Evolutionary conservation across 2,329 filamentous ascomycete genomes (phyloP).

Genomic region (Aspergillus sp.): DNA sequence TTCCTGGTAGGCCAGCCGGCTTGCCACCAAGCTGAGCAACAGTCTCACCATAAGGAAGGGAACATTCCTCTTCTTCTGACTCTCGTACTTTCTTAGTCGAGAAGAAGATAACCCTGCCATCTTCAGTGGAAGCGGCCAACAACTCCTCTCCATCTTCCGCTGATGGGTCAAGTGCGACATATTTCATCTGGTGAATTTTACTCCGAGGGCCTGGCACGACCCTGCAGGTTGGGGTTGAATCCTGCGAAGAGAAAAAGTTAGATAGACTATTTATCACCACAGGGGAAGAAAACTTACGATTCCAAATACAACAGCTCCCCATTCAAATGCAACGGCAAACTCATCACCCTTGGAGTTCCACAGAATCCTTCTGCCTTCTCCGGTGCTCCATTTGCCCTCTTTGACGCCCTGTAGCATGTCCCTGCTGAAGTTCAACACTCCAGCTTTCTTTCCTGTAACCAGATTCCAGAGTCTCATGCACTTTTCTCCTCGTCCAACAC

Average conservation of each 20-base stretch:
- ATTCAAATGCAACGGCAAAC: constrained; percentile 85
- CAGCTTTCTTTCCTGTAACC: constrained; percentile 92
- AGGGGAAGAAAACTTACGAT: constrained; percentile 48
- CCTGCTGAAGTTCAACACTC: constrained; percentile 78
- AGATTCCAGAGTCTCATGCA: constrained; percentile 95
- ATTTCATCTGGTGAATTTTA: constrained; percentile 79
- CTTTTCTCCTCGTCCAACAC: constrained; percentile 80
- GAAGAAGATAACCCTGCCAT: constrained; percentile 81
- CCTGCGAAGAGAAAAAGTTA: constrained; percentile 33
- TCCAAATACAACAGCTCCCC: constrained; percentile 78
- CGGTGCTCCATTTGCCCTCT: constrained; percentile 69
- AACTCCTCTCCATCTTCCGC: constrained; percentile 50
- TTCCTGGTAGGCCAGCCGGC: constrained; percentile 59
- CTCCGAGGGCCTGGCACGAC: constrained; percentile 63
- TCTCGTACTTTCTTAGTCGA: constrained; percentile 53
- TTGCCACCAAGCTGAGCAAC: constrained; percentile 76
- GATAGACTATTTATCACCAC: constrained; percentile 3
- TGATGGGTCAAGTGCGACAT: constrained; percentile 50
- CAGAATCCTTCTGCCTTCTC: constrained; percentile 75
- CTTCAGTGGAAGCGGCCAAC: constrained; percentile 79
- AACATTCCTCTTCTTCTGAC: constrained; percentile 44
- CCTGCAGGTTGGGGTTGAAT: constrained; percentile 74
- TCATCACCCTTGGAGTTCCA: constrained; percentile 77
- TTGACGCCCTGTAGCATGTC: constrained; percentile 69
- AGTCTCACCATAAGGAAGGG: constrained; percentile 56